Base-by-base conservation (phyloP, 495 filamentous ascomycete species). In the Alectoria sarmentosa region DNA sequence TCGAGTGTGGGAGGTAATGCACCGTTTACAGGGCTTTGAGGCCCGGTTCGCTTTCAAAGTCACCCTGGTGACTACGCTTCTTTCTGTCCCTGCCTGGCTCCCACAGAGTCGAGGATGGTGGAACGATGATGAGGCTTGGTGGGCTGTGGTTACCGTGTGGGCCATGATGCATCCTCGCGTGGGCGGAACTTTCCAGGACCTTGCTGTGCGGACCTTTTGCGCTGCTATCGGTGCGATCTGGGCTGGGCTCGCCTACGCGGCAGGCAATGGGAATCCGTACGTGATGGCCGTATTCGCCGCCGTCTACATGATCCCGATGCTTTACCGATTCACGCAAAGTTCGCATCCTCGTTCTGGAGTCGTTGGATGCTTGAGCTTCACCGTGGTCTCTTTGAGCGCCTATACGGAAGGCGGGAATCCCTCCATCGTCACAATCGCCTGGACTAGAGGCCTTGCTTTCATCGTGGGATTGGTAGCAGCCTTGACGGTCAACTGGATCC, bases 121-220 rank as follows among this genome's bases (percentile, higher is more conserved):
- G 78, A 78, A 82, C 67, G 65, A 71, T 7, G 74, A 81, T 61
- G 80, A 83, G 49, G 74, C 71, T 21, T 85, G 83, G 83, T 85
- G 83, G 83, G 74, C 74, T 14, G 82, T 84, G 7, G 73, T 82
- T n/a, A 78, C 79, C 46, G 82, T 77, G 4, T 85, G 83, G 83
- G 67, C 82, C 41, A 83, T 85, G 75, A 80, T 82, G 76, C 81
- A 84, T 64, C 80, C 83, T 39, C 75, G 82, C 57, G 83, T 83
- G 6, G 82, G 83, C 6, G 83, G 83, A 6, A 85, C 82, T 55
- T 65, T 81, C 11, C 80, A 83, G 63, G 83, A 85, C 66, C 69
- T 85, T 19, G 66, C 82, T 37, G 76, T 77, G 21, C 75, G 83
- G 58, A 75, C 73, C 17, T 68, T 80, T 37, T 78, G 76, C 48